Conservation (phyloP, 1,139 yeast genomes). For the Kodamaea ohmeri region DNA sequence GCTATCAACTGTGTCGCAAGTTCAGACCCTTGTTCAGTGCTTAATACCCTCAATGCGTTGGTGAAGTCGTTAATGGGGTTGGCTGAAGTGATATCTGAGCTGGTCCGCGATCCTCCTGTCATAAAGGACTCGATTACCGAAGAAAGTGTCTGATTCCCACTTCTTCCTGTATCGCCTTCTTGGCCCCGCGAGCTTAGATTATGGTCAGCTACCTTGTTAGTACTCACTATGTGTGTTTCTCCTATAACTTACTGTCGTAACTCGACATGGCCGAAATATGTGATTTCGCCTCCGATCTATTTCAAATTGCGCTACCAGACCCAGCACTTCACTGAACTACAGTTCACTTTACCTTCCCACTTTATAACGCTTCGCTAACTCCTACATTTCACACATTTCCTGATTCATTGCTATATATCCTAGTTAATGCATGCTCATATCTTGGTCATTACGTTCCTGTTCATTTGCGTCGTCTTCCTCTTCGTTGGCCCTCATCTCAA, state of each 20-base stretch:
- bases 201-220: constrained; percentile 36
- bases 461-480: constrained; percentile 12
- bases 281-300: constrained; percentile 7
- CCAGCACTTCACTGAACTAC: no score
- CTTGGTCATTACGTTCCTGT: constrained; percentile 1
- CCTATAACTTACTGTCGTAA: constrained; percentile 40
- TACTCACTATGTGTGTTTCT: constrained; percentile 4
- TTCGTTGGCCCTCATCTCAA: constrained; percentile 13
- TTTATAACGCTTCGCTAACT: no score
- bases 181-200: constrained; percentile 20
- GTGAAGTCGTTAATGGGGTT: constrained; percentile 20
- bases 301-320: constrained; percentile 8
- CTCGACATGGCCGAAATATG: constrained; percentile 13
- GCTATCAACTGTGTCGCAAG: constrained; percentile 30
- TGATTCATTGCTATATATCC: neutral
- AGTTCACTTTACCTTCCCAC: neutral
- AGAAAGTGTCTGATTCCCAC: constrained; percentile 38
- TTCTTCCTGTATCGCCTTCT: constrained; percentile 15
- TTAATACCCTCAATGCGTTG: constrained; percentile 32
- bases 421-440: constrained; percentile 1
- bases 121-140: constrained; percentile 37
- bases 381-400: neutral
- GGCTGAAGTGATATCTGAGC: neutral
- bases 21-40: constrained; percentile 32
- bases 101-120: constrained; percentile 12